These are phyloP conservation scores for Centaurea solstitialis DNA, from an alignment of 129 eudicot genomes.

Conservation along the genomic window DNA sequence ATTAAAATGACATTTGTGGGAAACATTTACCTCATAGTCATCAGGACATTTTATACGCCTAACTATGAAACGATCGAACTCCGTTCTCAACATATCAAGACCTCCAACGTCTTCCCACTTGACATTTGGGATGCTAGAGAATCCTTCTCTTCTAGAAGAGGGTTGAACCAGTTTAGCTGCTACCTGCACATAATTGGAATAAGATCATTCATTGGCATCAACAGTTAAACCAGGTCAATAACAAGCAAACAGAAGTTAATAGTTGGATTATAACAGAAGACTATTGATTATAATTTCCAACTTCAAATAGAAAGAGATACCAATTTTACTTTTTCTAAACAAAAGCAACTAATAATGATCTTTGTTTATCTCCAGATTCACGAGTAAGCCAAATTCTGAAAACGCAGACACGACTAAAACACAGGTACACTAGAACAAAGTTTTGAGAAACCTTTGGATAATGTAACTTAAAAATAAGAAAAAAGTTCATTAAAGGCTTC, in stretches of 20 bases:
- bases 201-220: background rate
- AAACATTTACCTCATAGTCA: slow-evolving; percentile 56
- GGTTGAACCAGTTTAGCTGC: slow-evolving; percentile 67
- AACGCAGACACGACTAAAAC: too few species aligned
- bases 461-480: too few species aligned
- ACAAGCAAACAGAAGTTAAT: background rate
- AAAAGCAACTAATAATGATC: background rate
- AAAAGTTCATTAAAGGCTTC: too few species aligned
- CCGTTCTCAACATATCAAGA: slow-evolving; percentile 58
- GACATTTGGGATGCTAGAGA: slow-evolving; percentile 71
- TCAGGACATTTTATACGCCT: slow-evolving; percentile 74
- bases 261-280: background rate
- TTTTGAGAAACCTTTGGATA: too few species aligned
- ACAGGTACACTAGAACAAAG: too few species aligned
- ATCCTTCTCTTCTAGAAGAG: slow-evolving; percentile 92
- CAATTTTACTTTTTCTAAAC: background rate
- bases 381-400: background rate
- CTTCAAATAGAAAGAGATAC: background rate
- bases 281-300: background rate
- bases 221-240: background rate
- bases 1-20: background rate
- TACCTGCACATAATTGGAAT: slow-evolving; percentile 37
- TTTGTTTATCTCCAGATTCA: background rate
- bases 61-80: slow-evolving; percentile 69
- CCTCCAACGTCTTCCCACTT: slow-evolving; percentile 97